These are phyloP conservation scores for Trichosporon sp. DNA, from an alignment of 1,284 basidiomycete genomes.

Conservation along the genomic window DNA sequence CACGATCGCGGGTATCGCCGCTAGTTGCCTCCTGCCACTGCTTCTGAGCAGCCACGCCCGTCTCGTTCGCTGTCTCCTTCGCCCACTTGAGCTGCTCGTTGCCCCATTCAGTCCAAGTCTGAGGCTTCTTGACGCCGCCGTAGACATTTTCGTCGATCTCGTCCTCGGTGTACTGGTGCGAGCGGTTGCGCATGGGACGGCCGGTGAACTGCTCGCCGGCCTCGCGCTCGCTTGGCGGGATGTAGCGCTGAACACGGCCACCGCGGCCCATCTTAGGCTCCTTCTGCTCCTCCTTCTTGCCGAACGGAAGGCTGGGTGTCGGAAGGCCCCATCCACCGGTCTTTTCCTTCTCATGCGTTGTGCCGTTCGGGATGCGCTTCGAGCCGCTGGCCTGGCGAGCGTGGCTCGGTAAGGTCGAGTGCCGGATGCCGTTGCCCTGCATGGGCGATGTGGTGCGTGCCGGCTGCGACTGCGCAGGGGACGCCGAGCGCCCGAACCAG, in stretches of 20 bases:
- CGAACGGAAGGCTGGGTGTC: too few species aligned
- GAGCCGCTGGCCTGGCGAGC: neutral
- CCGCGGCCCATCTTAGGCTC: neutral
- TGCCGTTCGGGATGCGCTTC: neutral
- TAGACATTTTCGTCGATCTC: neutral
- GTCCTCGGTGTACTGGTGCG: neutral
- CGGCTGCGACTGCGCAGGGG: neutral
- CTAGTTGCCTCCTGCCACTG: neutral
- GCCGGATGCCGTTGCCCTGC: neutral
- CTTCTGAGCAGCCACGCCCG: neutral
- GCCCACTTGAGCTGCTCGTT: constrained; percentile 8
- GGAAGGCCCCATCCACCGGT: neutral
- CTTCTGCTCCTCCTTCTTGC: neutral
- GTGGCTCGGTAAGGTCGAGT: neutral
- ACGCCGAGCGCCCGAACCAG: neutral
- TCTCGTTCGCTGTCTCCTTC: neutral
- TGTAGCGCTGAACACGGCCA: constrained; percentile 5
- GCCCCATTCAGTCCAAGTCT: constrained; percentile 13
- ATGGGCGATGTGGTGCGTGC: neutral
- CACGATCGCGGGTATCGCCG: constrained; percentile 10
- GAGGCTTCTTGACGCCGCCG: neutral
- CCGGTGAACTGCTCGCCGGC: constrained; percentile 3
- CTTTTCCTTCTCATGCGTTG: neutral
- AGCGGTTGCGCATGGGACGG: neutral
- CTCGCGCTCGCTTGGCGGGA: constrained; percentile 16